Percentiles rank a stretch among this genome's conserved stretches.
Evolutionary conservation across 345 rosid species (phyloP).

Genomic region (Iberis pinnata): DNA sequence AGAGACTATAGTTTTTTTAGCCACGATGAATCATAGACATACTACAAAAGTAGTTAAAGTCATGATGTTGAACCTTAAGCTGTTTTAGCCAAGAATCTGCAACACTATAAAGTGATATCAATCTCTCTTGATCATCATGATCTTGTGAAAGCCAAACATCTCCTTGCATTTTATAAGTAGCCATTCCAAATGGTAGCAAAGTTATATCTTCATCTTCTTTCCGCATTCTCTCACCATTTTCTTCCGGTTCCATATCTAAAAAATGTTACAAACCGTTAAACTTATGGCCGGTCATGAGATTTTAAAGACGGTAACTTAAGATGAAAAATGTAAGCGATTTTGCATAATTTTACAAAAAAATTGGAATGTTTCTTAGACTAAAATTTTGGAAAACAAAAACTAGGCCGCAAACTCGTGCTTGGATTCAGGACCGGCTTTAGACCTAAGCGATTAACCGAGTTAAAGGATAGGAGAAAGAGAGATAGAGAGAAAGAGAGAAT

Average conservation of each 20-base stretch:
- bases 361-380: no score
- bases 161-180: constrained; percentile 97
- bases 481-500: not conserved
- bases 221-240: constrained; percentile 33
- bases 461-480: not conserved
- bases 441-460: not conserved
- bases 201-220: constrained; percentile 60
- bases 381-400: no score
- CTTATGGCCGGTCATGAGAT: no score
- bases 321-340: no score
- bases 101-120: constrained; percentile 70
- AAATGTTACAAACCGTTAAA: not conserved
- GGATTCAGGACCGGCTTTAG: no score
- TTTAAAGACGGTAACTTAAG: no score
- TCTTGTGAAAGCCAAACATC: constrained; percentile 76
- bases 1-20: constrained; percentile 26
- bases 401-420: no score
- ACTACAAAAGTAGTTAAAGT: constrained; percentile 78
- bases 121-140: constrained; percentile 66
- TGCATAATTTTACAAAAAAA: no score
- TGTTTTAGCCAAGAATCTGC: constrained; percentile 99
- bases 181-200: constrained; percentile 72
- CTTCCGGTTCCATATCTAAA: constrained; percentile 52
- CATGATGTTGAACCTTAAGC: constrained; percentile 88
- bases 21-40: constrained; percentile 44